Conservation (phyloP, 495 filamentous ascomycete species). For the Cercophora newfieldiana region DNA sequence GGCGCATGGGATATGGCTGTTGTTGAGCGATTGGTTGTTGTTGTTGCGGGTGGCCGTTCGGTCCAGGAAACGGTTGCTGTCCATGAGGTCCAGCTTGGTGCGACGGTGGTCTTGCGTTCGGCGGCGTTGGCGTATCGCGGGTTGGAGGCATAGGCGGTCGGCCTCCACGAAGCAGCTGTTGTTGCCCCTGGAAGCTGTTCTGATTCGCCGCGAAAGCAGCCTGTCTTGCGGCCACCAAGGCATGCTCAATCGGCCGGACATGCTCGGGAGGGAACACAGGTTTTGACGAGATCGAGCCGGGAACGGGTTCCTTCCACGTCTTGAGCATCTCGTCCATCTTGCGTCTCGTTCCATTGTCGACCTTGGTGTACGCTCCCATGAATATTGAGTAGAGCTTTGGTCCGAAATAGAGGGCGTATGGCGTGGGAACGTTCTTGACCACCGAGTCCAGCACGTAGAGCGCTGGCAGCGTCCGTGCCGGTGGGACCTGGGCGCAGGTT, state of each 20-base stretch:
- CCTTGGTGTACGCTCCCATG: conserved; percentile 91
- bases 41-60: conserved; percentile 24
- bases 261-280: conserved; percentile 87
- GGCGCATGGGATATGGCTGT: conserved; percentile 30
- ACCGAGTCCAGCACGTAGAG: conserved; percentile 98
- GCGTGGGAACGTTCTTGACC: conserved; percentile 97
- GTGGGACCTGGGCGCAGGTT: conserved; percentile 63
- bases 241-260: conserved; percentile 88
- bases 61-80: conserved; percentile 25
- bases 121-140: conserved; percentile 70
- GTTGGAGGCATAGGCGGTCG: conserved; percentile 57
- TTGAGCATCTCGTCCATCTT: conserved; percentile 97
- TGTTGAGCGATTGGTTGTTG: conserved; percentile 13
- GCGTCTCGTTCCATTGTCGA: conserved; percentile 74
- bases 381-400: conserved; percentile 89
- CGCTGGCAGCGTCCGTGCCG: conserved; percentile 82
- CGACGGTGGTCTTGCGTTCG: conserved; percentile 41
- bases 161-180: conserved; percentile 59
- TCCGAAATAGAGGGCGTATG: conserved; percentile 92
- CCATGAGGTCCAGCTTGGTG: conserved; percentile 29
- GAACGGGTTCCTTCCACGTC: conserved; percentile 96
- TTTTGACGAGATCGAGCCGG: conserved; percentile 80
- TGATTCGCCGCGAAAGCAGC: conserved; percentile 71
- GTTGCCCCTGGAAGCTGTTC: conserved; percentile 61
- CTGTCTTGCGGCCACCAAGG: conserved; percentile 83